Evolutionary conservation across 805 yeast genomes (phyloP).

Genomic region (Saccharomycopsis fermentans): DNA sequence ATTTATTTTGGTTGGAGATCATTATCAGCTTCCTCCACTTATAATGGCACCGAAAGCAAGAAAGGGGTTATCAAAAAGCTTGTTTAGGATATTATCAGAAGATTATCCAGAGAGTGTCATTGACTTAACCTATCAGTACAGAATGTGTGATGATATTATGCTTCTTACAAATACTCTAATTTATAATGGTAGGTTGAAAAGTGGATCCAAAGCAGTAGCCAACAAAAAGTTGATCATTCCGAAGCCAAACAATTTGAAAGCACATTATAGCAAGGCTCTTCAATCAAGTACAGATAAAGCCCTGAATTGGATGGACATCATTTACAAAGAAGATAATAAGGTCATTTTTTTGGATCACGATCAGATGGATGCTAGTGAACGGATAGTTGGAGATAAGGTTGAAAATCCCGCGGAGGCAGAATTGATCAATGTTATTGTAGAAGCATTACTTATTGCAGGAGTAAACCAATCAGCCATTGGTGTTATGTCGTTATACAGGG

Average conservation of each 20-base stretch:
- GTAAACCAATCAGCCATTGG: conserved; percentile 57
- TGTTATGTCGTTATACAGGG: conserved; percentile 80
- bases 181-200: conserved; percentile 63
- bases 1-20: conserved; percentile 94
- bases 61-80: conserved; percentile 51
- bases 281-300: conserved; percentile 13
- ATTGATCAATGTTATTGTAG: conserved; percentile 52
- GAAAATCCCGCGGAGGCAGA: conserved; percentile 68
- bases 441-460: conserved; percentile 48
- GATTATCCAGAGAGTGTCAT: conserved; percentile 64
- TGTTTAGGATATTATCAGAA: conserved; percentile 68
- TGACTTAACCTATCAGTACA: conserved; percentile 71
- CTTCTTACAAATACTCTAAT: conserved; percentile 66
- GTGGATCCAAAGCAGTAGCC: conserved; percentile 63
- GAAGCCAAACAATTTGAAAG: conserved; percentile 23
- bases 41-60: conserved; percentile 62
- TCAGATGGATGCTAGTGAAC: conserved; percentile 37
- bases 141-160: conserved; percentile 92
- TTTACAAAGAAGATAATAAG: conserved; percentile 40
- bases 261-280: conserved; percentile 13
- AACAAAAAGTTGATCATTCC: conserved; percentile 46
- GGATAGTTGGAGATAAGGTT: conserved; percentile 50
- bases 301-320: conserved; percentile 45
- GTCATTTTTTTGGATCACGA: conserved; percentile 84
- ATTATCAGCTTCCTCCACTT: conserved; percentile 84